Conservation (phyloP, 2,329 filamentous ascomycete species). For the Diplocarpon mali region DNA sequence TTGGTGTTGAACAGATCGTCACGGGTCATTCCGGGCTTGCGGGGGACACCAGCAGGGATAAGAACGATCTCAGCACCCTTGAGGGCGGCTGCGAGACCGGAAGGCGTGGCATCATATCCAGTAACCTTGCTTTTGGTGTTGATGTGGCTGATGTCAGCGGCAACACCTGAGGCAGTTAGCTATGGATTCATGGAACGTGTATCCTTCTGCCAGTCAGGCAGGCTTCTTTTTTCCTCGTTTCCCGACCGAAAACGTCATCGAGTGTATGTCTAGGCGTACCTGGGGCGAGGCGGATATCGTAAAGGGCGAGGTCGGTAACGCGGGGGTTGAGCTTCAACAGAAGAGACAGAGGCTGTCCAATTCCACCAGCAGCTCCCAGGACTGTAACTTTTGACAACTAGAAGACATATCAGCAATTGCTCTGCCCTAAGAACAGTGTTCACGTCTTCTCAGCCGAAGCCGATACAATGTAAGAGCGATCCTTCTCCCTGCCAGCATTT, state of each 20-base stretch:
- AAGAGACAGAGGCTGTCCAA: conserved; percentile 94
- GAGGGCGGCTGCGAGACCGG: conserved; percentile 67
- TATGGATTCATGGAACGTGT: conserved; percentile 1
- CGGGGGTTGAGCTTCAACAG: conserved; percentile 97
- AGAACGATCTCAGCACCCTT: conserved; percentile 87
- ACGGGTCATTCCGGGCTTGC: conserved; percentile 95
- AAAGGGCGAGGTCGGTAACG: conserved; percentile 81
- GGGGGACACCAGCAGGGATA: conserved; percentile 95
- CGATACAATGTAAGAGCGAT: background rate
- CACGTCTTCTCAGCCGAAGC: background rate
- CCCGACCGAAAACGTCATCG: too few relatives aligned
- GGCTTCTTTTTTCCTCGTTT: too few relatives aligned
- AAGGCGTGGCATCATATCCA: conserved; percentile 71
- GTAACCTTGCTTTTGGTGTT: conserved; percentile 96
- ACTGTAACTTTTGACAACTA: conserved; percentile 96
- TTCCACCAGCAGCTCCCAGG: conserved; percentile 92
- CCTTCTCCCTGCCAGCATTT: background rate
- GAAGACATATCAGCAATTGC: conserved; percentile 17
- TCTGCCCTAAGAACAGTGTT: background rate
- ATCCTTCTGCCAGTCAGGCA: too few relatives aligned
- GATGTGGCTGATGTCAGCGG: conserved; percentile 95
- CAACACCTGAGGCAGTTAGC: conserved; percentile 57
- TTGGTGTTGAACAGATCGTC: conserved; percentile 99
- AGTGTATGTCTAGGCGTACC: conserved; percentile 46
- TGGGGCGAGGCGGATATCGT: conserved; percentile 91